A percentile compares a stretch with the other conserved stretches of the same genome.
Evolutionary conservation across 768 basidiomycete species (phyloP).

Genomic region (Kwoniella sp.): DNA sequence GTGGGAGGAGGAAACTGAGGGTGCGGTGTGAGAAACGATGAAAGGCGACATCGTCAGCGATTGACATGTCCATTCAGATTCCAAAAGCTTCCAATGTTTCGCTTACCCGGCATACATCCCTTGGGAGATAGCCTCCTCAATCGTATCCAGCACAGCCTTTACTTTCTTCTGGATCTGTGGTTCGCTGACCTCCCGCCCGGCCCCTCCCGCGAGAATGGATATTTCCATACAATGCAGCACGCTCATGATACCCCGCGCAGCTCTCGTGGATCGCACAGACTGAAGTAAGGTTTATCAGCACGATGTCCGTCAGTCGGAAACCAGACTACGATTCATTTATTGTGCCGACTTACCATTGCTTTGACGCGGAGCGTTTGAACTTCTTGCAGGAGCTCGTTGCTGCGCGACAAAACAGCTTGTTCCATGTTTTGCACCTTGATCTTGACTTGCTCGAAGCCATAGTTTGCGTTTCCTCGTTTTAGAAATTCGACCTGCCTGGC

Average conservation of each 20-base stretch:
- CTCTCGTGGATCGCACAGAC: not conserved
- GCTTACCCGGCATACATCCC: conserved; percentile 17
- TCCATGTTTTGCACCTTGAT: not conserved
- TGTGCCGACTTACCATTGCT: not conserved
- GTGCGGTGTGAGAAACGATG: not conserved
- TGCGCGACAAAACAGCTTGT: not conserved
- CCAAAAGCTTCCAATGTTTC: too few species aligned
- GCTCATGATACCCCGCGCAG: not conserved
- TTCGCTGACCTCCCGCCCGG: not conserved
- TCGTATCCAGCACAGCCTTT: conserved; percentile 5
- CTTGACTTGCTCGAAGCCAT: not conserved
- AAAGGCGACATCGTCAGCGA: not conserved
- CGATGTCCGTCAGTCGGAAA: not conserved
- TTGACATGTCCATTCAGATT: too few species aligned
- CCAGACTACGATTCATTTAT: too few species aligned
- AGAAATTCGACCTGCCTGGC: not conserved
- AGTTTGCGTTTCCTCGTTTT: not conserved
- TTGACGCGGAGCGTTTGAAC: not conserved
- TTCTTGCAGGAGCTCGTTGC: not conserved
- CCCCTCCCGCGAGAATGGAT: not conserved
- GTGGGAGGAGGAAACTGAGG: conserved; percentile 17
- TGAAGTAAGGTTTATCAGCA: too few species aligned
- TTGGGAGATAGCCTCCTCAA: conserved; percentile 20
- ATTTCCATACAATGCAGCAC: conserved; percentile 5
- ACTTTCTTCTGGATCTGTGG: conserved; percentile 10